Percentiles rank a stretch among this genome's conserved stretches.
phyloP scores from a whole-genome alignment of 768 basidiomycete genomes.

The Suillus americanus region DNA sequence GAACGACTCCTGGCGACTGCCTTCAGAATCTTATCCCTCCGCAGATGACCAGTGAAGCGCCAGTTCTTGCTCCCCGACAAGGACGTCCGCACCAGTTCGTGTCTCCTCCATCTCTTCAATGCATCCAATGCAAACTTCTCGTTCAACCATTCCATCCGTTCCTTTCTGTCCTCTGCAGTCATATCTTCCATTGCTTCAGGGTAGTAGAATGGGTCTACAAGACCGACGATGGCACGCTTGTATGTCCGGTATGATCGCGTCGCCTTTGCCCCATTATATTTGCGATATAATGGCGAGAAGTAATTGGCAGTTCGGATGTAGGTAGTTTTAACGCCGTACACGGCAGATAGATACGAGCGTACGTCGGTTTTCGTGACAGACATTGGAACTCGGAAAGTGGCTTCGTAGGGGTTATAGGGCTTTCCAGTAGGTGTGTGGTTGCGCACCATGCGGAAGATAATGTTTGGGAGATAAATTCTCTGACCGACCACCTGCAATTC shows the following conservation, averaged over 20 bases:
- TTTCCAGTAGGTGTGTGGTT: constrained; percentile 76
- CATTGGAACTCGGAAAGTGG: constrained; percentile 90
- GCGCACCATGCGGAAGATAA: constrained; percentile 77
- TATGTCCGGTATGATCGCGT: constrained; percentile 55
- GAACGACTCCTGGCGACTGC: constrained; percentile 48
- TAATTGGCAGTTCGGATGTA: constrained; percentile 97
- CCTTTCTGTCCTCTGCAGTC: constrained; percentile 48
- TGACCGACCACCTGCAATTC: constrained; percentile 68
- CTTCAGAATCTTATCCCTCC: constrained; percentile 50
- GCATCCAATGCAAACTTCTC: constrained; percentile 47
- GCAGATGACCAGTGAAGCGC: constrained; percentile 40
- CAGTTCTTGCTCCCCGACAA: constrained; percentile 36
- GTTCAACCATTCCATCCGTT: constrained; percentile 63
- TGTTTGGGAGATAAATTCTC: constrained; percentile 87
- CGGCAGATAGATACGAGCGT: constrained; percentile 76
- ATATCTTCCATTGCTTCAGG: constrained; percentile 82
- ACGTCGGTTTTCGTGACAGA: constrained; percentile 92
- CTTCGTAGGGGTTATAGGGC: constrained; percentile 92
- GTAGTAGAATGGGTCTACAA: constrained; percentile 93
- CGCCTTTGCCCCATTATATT: constrained; percentile 25
- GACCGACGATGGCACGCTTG: constrained; percentile 90
- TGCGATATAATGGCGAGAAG: constrained; percentile 50
- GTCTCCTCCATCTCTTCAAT: constrained; percentile 36
- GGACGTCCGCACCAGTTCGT: constrained; percentile 35
- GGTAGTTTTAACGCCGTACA: constrained; percentile 88